A percentile compares a stretch with the other conserved stretches of the same genome.
Conservation (phyloP, 495 filamentous ascomycete genomes). For the Pseudotulostoma volvatum region DNA sequence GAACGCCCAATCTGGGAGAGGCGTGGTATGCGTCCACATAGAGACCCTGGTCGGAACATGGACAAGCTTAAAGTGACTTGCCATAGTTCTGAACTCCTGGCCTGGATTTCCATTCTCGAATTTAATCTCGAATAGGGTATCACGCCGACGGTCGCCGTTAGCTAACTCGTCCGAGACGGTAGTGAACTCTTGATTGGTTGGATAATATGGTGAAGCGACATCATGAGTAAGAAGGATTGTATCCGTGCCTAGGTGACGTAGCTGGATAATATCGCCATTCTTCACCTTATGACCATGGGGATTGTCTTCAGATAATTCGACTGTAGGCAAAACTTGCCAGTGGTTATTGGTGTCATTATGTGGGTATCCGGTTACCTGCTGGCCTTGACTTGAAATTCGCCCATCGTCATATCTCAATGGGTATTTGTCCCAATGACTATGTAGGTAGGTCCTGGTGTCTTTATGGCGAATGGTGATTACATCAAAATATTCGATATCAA, state of each 20-base stretch:
- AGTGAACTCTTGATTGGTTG: conserved; percentile 97
- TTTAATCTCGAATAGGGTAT: conserved; percentile 84
- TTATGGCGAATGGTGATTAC: conserved; percentile 80
- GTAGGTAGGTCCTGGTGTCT: conserved; percentile 89
- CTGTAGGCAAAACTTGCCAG: conserved; percentile 76
- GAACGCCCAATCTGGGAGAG: conserved; percentile 89
- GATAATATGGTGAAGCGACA: conserved; percentile 92
- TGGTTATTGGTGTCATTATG: conserved; percentile 98
- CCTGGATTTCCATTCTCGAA: conserved; percentile 70
- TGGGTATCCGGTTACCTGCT: conserved; percentile 96
- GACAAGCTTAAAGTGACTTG: conserved; percentile 86
- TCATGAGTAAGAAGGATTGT: conserved; percentile 88
- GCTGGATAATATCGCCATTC: conserved; percentile 75
- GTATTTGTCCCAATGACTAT: conserved; percentile 81
- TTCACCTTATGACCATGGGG: conserved; percentile 45
- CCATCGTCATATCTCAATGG: conserved; percentile 94
- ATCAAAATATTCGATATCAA: conserved; percentile 82
- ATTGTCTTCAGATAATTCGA: conserved; percentile 34
- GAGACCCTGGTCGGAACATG: conserved; percentile 88
- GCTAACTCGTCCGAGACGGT: conserved; percentile 58
- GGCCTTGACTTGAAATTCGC: conserved; percentile 89
- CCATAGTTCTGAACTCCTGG: conserved; percentile 78
- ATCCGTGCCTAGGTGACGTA: conserved; percentile 76
- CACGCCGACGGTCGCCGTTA: conserved; percentile 62
- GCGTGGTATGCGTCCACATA: conserved; percentile 94